phyloP scores from a whole-genome alignment of 2,329 filamentous ascomycete species.

The Ceratocystis eucalypticola region DNA sequence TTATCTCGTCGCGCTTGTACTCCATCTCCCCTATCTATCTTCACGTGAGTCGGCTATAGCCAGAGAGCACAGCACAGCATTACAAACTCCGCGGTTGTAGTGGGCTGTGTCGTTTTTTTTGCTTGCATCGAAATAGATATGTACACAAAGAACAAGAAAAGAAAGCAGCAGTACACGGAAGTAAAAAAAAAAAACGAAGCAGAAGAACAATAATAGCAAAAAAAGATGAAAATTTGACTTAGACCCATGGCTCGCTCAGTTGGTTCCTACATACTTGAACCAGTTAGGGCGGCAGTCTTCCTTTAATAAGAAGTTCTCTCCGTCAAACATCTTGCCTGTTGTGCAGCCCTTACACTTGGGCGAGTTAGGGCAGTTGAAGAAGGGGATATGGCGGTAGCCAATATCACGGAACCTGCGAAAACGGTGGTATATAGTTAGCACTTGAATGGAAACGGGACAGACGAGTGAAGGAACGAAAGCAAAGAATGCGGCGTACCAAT shows the following conservation, averaged over 20 bases:
- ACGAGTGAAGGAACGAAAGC: neutral
- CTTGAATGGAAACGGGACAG: neutral
- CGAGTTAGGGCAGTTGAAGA: constrained; percentile 97
- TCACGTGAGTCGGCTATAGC: too few species aligned
- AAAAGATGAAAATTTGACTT: neutral
- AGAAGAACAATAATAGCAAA: neutral
- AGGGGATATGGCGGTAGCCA: constrained; percentile 94
- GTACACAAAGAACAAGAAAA: neutral
- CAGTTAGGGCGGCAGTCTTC: constrained; percentile 94
- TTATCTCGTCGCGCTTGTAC: too few species aligned
- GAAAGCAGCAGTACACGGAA: neutral
- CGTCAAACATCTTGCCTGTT: constrained; percentile 79
- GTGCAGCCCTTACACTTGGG: constrained; percentile 82
- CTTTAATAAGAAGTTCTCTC: constrained; percentile 68
- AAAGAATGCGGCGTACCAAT: constrained; percentile 54
- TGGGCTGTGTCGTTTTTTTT: neutral
- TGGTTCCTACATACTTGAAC: constrained; percentile 88
- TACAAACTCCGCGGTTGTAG: neutral
- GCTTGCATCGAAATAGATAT: neutral
- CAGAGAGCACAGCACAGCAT: too few species aligned
- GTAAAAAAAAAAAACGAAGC: neutral
- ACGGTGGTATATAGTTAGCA: constrained; percentile 17
- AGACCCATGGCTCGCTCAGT: constrained; percentile 30
- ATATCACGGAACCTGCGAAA: constrained; percentile 85
- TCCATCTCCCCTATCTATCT: too few species aligned